phyloP scores from a whole-genome alignment of 1,139 yeast species.

The Kluyveromyces marxianus region DNA sequence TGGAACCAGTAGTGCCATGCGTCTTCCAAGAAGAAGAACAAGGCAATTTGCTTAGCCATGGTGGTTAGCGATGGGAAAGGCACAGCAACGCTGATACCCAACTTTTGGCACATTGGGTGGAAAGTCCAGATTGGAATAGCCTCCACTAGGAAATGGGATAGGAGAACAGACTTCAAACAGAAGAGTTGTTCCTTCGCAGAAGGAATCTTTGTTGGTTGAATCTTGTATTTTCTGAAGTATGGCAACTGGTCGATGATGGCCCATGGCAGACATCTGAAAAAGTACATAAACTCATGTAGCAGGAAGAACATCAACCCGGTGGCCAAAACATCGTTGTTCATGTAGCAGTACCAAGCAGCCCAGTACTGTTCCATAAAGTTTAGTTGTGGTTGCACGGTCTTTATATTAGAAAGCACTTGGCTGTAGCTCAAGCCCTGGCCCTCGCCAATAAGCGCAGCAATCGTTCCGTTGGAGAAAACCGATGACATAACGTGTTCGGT shows the following conservation, averaged over 20 bases:
- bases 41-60: slow-evolving; percentile 54
- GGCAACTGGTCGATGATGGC: slow-evolving; percentile 68
- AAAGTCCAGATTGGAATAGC: slow-evolving; percentile 94
- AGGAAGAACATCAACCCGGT: slow-evolving; percentile 72
- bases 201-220: slow-evolving; percentile 76
- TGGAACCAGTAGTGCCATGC: slow-evolving; percentile 96
- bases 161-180: slow-evolving; percentile 75
- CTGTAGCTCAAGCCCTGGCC: slow-evolving; percentile 22
- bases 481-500: slow-evolving; percentile 18
- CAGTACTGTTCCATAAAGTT: slow-evolving; percentile 53
- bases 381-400: slow-evolving; percentile 34
- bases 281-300: slow-evolving; percentile 74
- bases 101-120: slow-evolving; percentile 75
- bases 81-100: slow-evolving; percentile 68
- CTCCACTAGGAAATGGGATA: slow-evolving; percentile 83
- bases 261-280: slow-evolving; percentile 84
- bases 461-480: slow-evolving; percentile 28
- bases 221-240: slow-evolving; percentile 67
- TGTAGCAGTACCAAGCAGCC: slow-evolving; percentile 72
- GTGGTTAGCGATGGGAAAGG: slow-evolving; percentile 69
- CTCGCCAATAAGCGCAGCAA: slow-evolving; percentile 25
- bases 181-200: slow-evolving; percentile 81
- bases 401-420: slow-evolving; percentile 33
- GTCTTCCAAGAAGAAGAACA: slow-evolving; percentile 82
- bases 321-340: slow-evolving; percentile 71